phyloP scores from a whole-genome alignment of 371 early-diverging fungal genomes.

The Apophysomyces ossiformis region DNA sequence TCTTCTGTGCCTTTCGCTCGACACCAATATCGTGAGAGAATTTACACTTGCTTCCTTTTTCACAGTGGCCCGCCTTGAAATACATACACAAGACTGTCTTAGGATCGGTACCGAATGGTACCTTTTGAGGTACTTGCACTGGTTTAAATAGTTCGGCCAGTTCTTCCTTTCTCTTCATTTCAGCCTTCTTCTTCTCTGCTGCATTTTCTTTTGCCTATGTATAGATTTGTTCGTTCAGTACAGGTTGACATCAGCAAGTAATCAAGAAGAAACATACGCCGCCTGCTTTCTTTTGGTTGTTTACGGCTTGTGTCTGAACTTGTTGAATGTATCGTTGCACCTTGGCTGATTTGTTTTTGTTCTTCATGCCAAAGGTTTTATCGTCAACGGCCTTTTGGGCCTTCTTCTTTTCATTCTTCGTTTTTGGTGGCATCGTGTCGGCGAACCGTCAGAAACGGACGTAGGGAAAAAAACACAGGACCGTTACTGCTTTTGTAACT shows the following conservation, averaged over 20 bases:
- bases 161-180: slow-evolving; percentile 52
- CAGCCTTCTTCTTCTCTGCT: slow-evolving; percentile 49
- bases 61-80: slow-evolving; percentile 94
- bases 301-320: slow-evolving; percentile 82
- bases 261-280: not conserved
- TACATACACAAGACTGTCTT: slow-evolving; percentile 96
- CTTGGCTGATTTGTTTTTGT: slow-evolving; percentile 93
- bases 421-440: slow-evolving; percentile 83
- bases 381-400: slow-evolving; percentile 87
- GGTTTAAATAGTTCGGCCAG: slow-evolving; percentile 91
- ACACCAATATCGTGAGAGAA: slow-evolving; percentile 96
- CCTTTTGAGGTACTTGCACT: slow-evolving; percentile 88
- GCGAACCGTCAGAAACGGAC: not conserved
- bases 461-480: not conserved
- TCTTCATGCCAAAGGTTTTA: slow-evolving; percentile 98
- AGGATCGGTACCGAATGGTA: slow-evolving; percentile 99
- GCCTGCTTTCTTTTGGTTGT: slow-evolving; percentile 44
- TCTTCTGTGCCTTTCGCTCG: slow-evolving; percentile 89
- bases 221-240: slow-evolving; percentile 9
- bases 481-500: too few relatives aligned
- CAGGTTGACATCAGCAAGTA: not conserved
- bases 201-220: slow-evolving; percentile 19
- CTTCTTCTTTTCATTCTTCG: slow-evolving; percentile 72
- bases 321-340: slow-evolving; percentile 90
- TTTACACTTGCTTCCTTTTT: slow-evolving; percentile 96